Percentiles rank a stretch among this genome's conserved stretches.
Conservation (phyloP, 2,329 filamentous ascomycete genomes). For the Whalleya microplaca region DNA sequence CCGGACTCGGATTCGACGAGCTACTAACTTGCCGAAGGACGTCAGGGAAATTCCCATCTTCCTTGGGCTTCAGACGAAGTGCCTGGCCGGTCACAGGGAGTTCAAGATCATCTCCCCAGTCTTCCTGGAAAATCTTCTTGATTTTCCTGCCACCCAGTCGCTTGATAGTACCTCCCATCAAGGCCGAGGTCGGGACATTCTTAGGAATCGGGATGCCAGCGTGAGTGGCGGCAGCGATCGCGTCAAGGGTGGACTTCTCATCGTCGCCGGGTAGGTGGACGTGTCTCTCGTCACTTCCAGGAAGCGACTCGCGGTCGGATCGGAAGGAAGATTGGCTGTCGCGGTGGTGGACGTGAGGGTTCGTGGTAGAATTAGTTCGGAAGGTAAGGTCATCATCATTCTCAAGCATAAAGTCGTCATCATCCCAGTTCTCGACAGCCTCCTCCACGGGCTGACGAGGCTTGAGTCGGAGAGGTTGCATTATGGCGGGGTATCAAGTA, state of each 20-base stretch:
- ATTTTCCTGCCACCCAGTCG: conserved; percentile 77
- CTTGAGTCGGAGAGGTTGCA: conserved; percentile 61
- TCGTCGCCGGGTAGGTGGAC: conserved; percentile 84
- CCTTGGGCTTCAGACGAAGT: conserved; percentile 67
- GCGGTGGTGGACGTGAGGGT: conserved; percentile 58
- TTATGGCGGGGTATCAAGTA: conserved; percentile 37
- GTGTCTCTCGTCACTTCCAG: conserved; percentile 86
- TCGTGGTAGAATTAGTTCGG: conserved; percentile 53
- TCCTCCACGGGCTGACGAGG: conserved; percentile 59
- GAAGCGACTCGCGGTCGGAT: conserved; percentile 77
- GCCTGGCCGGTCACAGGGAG: conserved; percentile 62
- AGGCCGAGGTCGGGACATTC: conserved; percentile 84
- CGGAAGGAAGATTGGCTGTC: conserved; percentile 83
- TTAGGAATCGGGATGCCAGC: conserved; percentile 90
- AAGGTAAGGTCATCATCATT: conserved; percentile 67
- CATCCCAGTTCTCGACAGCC: conserved; percentile 76
- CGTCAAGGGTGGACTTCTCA: conserved; percentile 79
- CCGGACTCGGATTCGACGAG: conserved; percentile 58
- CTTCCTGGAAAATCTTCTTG: conserved; percentile 74
- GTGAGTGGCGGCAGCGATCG: conserved; percentile 83
- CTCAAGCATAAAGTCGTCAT: conserved; percentile 75
- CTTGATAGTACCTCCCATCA: conserved; percentile 93
- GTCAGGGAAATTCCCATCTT: conserved; percentile 67
- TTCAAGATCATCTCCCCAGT: conserved; percentile 81
- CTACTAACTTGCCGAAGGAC: conserved; percentile 68